phyloP scores from a whole-genome alignment of 306 rosid genomes.

The Begonia loranthoides region DNA sequence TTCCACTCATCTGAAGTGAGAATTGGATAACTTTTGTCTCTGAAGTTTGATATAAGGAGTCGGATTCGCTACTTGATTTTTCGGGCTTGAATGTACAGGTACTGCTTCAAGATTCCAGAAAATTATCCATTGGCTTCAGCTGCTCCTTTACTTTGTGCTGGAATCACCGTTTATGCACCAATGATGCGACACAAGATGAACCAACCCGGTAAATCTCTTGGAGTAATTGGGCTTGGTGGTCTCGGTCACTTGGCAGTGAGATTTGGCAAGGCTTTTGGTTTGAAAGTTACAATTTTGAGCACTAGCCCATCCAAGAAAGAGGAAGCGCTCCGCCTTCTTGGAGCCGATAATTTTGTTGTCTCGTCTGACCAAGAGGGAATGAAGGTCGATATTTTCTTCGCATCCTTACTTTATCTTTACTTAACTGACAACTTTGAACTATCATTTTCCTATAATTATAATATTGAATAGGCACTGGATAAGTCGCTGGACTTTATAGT shows the following conservation, averaged over 20 bases:
- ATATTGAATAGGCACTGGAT: conserved; percentile 29
- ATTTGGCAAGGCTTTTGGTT: conserved; percentile 78
- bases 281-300: conserved; percentile 64
- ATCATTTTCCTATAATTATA: no score
- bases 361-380: conserved; percentile 65
- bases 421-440: no score
- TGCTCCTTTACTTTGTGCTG: conserved; percentile 93
- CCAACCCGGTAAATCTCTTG: conserved; percentile 80
- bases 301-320: conserved; percentile 72
- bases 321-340: conserved; percentile 55
- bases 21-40: no score
- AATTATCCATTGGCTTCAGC: conserved; percentile 70
- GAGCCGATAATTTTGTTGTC: conserved; percentile 63
- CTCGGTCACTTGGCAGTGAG: conserved; percentile 90
- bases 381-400: conserved; percentile 20
- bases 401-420: no score
- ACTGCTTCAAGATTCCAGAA: conserved; percentile 71
- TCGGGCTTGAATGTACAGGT: conserved; percentile 24
- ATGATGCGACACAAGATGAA: conserved; percentile 80
- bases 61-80: no score
- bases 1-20: no score
- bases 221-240: conserved; percentile 90
- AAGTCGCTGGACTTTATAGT: conserved; percentile 58
- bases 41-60: no score
- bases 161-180: conserved; percentile 76